phyloP scores from a whole-genome alignment of 345 rosid species.

The Moringa oleifera region DNA sequence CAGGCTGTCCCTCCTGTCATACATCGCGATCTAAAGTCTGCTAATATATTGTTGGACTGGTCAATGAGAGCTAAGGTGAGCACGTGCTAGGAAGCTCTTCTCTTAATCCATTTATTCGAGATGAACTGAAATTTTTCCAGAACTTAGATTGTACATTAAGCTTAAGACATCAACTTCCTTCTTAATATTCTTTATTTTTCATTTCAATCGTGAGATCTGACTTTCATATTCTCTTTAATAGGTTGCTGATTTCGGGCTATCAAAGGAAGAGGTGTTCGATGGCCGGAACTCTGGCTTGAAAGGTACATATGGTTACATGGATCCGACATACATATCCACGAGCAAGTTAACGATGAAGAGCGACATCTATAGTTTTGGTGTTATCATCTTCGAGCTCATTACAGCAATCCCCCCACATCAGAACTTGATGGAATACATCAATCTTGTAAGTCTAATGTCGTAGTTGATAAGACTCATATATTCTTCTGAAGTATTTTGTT shows the following conservation, averaged over 20 bases:
- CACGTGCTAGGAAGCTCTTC: not conserved
- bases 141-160: not conserved
- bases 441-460: constrained; percentile 53
- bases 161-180: not conserved
- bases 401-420: constrained; percentile 95
- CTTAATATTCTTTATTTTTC: not conserved
- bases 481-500: not conserved
- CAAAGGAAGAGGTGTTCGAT: constrained; percentile 79
- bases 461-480: not conserved
- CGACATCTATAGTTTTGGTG: constrained; percentile 86
- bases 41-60: constrained; percentile 78
- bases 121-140: not conserved
- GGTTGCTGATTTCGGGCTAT: constrained; percentile 98
- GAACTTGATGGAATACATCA: constrained; percentile 82
- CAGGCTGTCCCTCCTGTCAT: constrained; percentile 95
- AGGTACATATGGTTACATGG: constrained; percentile 95
- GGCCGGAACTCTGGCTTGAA: constrained; percentile 72
- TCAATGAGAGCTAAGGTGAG: constrained; percentile 91
- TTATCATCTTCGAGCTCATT: constrained; percentile 85
- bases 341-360: constrained; percentile 82
- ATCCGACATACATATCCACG: constrained; percentile 74
- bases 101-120: not conserved
- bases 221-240: constrained; percentile 11
- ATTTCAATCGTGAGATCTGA: not conserved
- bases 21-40: constrained; percentile 95